A percentile compares a stretch with the other conserved stretches of the same genome.
Evolutionary conservation across 768 basidiomycete species (phyloP).

Genomic region (Pisolithus microcarpus): DNA sequence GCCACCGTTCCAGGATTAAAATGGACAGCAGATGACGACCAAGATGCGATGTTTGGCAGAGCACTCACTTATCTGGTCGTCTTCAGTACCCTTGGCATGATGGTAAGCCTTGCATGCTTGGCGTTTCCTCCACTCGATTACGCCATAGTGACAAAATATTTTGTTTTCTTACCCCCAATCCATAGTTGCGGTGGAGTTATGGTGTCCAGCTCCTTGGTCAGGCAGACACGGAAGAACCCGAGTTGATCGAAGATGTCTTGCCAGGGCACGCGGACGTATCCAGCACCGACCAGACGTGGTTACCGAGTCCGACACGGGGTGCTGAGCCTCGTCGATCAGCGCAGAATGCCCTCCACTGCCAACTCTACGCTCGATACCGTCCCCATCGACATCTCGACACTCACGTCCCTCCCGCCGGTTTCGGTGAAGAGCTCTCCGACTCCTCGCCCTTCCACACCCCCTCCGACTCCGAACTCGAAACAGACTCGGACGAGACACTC

Average conservation of each 20-base stretch:
- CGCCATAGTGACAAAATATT: background rate
- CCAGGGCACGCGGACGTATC: background rate
- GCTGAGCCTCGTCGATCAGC: background rate
- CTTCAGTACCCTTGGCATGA: conserved; percentile 93
- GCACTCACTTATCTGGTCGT: conserved; percentile 86
- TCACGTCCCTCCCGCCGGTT: conserved; percentile 1
- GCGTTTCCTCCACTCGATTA: background rate
- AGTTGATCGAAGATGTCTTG: background rate
- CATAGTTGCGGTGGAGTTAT: conserved; percentile 85
- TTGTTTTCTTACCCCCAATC: background rate
- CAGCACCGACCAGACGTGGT: background rate
- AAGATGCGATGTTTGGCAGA: conserved; percentile 85
- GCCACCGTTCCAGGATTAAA: conserved; percentile 75
- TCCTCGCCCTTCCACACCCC: background rate
- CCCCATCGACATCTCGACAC: background rate
- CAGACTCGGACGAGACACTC: conserved; percentile 17
- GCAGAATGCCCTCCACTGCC: background rate
- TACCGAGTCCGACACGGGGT: background rate
- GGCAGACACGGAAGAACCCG: conserved; percentile 30
- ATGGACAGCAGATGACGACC: conserved; percentile 75
- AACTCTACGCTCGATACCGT: background rate
- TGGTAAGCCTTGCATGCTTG: conserved; percentile 46
- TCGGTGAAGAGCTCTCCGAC: conserved; percentile 13
- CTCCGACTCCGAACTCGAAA: conserved; percentile 16
- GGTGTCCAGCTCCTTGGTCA: conserved; percentile 77